Conservation (phyloP, 2,329 filamentous ascomycete genomes). For the Trichophyton rubrum region DNA sequence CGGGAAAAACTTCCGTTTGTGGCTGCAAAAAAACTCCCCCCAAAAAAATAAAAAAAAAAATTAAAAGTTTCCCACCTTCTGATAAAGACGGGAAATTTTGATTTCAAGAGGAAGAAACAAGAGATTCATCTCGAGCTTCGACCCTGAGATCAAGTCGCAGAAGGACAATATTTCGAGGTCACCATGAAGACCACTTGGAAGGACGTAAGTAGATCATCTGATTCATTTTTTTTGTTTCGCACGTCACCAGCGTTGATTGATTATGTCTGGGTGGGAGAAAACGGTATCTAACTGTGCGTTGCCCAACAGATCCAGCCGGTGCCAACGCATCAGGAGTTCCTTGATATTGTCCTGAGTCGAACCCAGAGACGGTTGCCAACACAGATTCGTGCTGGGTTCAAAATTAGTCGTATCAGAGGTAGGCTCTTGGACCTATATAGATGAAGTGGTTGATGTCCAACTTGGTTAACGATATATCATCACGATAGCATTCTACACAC, state of each 20-base stretch:
- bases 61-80: neutral
- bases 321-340: conserved; percentile 85
- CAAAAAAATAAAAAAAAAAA: neutral
- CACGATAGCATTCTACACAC: conserved; percentile 68
- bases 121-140: neutral
- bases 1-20: conserved; percentile 17
- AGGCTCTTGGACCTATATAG: conserved; percentile 8
- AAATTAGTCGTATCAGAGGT: conserved; percentile 80
- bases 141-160: neutral
- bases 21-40: neutral
- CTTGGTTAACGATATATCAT: conserved; percentile 17
- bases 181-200: conserved; percentile 51
- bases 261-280: neutral
- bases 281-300: neutral
- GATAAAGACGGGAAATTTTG: conserved; percentile 4
- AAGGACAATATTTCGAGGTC: conserved; percentile 10
- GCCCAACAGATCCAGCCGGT: conserved; percentile 70
- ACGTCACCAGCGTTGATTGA: conserved; percentile 20
- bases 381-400: conserved; percentile 90
- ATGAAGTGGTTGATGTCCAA: neutral
- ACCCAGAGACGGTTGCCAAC: conserved; percentile 89
- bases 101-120: neutral
- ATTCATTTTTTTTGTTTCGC: conserved; percentile 13
- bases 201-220: conserved; percentile 30
- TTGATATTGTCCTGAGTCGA: conserved; percentile 90